Base-by-base conservation (phyloP, 495 filamentous ascomycete species). In the Aspergillus taichungensis region DNA sequence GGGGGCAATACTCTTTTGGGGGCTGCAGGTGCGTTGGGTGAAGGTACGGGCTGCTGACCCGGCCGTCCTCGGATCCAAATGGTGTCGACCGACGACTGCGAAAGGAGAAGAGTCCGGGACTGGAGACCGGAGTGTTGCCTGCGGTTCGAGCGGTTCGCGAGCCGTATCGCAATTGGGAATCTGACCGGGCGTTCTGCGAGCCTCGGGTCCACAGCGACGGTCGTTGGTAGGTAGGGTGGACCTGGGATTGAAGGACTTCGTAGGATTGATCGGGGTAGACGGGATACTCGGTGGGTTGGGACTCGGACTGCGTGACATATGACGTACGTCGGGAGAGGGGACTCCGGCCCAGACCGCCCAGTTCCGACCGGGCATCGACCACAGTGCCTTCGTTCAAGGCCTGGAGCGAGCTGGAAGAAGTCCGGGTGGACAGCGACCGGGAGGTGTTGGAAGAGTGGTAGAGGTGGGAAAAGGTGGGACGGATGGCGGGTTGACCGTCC, bases 101-200 rank as follows among this genome's bases (percentile, higher is more conserved):
- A 45, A 70, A 57, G 2, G 70, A 68, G 59, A 84, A 85, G 8
- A 87, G 72, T 5, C 83, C 81, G 1, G 82, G 82, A 46, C 80
- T 84, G 33, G 81, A 81, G 8, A 79, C 57, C 9, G 83, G 82
- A 1, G 82, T 87, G 56, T 82, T 85, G 38, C 69, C 79, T 30
- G 76, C 75, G 0, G 79, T 84, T 24, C 60, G 66, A 38, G 61
- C 43, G 27, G 40, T 49, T 49, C 60, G 68, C 40, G 59, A 56
- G 34, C 46, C 53, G 48, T 55, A 53, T 49, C 54, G 63, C 37
- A 56, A 55, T 3, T 49, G 39, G 42, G 63, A 52, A n/a, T 72
- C 69, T 11, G 52, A 49, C 9, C 59, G 67, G 9, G 62, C 61
- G 29, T 66, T 61, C 46, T 68, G 66, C 13, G 69, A 73, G 43